phyloP scores from a whole-genome alignment of 1,139 yeast genomes.

The Hanseniaspora gamundiae region DNA sequence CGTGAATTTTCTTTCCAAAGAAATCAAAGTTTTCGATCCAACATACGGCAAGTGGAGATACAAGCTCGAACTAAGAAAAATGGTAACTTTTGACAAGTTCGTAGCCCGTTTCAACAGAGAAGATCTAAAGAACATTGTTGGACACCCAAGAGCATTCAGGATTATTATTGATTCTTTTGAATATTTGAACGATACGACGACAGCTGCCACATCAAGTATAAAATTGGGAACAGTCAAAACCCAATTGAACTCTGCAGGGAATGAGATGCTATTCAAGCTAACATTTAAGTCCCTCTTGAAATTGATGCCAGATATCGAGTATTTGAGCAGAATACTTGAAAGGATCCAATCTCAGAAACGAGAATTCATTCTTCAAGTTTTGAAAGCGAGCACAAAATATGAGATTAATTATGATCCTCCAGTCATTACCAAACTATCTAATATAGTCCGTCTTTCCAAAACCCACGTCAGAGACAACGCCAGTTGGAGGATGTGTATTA shows the following conservation, averaged over 20 bases:
- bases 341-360: slow-evolving; percentile 10
- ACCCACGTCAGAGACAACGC: slow-evolving; percentile 71
- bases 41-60: neutral
- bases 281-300: slow-evolving; percentile 3
- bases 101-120: neutral
- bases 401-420: slow-evolving; percentile 74
- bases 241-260: neutral
- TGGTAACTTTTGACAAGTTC: neutral
- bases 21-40: neutral
- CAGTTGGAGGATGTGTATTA: slow-evolving; percentile 76
- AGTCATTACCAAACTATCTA: slow-evolving; percentile 81
- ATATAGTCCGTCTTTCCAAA: slow-evolving; percentile 55
- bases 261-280: slow-evolving; percentile 2
- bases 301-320: slow-evolving; percentile 2
- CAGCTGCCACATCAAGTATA: slow-evolving; percentile 4
- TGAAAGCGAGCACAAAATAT: slow-evolving; percentile 49
- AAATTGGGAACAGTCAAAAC: slow-evolving; percentile 5
- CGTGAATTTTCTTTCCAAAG: neutral
- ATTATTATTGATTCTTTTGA: slow-evolving; percentile 4
- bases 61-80: neutral
- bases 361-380: slow-evolving; percentile 30
- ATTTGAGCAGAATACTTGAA: neutral
- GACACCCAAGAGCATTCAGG: slow-evolving; percentile 2
- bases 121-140: neutral
- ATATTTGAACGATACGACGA: slow-evolving; percentile 4